phyloP scores from a whole-genome alignment of 352 stramenopile species.

The Albugo candida region DNA sequence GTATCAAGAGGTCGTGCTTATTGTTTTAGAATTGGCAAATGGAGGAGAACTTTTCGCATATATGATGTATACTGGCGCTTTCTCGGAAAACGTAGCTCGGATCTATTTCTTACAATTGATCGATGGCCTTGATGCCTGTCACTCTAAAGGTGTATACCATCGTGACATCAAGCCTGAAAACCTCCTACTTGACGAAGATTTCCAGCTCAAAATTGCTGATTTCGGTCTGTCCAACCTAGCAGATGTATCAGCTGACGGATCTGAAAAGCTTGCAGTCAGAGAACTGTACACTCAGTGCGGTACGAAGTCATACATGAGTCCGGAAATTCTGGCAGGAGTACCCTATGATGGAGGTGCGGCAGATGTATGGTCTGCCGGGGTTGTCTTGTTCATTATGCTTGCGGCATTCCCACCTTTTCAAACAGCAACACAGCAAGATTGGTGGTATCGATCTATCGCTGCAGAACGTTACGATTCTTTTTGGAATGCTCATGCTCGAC shows the following conservation, averaged over 20 bases:
- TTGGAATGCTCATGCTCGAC: conserved; percentile 52
- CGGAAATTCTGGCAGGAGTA: conserved; percentile 72
- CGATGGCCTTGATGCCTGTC: conserved; percentile 54
- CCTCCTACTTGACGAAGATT: conserved; percentile 70
- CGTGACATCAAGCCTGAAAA: conserved; percentile 91
- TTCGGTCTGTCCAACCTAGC: conserved; percentile 88
- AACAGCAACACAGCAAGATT: conserved; percentile 72
- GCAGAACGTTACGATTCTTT: conserved; percentile 58
- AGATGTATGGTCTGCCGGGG: conserved; percentile 83
- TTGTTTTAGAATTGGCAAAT: conserved; percentile 76
- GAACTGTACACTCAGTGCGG: conserved; percentile 79
- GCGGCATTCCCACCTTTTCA: conserved; percentile 85
- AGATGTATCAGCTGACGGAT: conserved; percentile 12
- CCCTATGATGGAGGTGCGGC: conserved; percentile 73
- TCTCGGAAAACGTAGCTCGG: conserved; percentile 69
- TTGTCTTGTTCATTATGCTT: conserved; percentile 89
- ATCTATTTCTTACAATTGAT: conserved; percentile 81
- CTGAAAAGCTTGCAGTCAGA: conserved; percentile 33
- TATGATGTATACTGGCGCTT: conserved; percentile 85
- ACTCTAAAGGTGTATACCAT: conserved; percentile 72
- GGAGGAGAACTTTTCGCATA: conserved; percentile 83
- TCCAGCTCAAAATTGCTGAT: conserved; percentile 85
- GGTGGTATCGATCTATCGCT: conserved; percentile 74
- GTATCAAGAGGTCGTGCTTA: conserved; percentile 66
- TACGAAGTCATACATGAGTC: conserved; percentile 85